These are phyloP conservation scores for Cutaneotrichosporon dermatis DNA, from an alignment of 1,284 basidiomycete genomes.

Conservation along the genomic window DNA sequence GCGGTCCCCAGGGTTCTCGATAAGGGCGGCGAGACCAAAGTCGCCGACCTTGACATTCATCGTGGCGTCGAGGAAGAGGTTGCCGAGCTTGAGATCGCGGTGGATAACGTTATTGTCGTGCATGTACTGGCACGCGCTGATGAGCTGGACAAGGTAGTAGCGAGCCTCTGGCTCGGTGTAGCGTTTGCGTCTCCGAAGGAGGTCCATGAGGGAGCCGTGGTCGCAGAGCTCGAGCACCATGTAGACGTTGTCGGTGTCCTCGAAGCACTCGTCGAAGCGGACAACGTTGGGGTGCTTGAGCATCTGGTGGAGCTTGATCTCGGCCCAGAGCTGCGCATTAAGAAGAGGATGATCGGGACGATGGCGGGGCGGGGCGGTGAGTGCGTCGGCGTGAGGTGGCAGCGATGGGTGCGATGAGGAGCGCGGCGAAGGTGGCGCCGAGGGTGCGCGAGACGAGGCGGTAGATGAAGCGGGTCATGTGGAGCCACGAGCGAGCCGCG, in stretches of 20 bases:
- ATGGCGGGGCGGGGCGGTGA: no score
- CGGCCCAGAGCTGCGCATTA: constrained; percentile 75
- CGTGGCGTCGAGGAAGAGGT: constrained; percentile 83
- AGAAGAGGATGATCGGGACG: neutral
- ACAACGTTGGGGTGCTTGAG: constrained; percentile 92
- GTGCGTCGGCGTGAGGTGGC: neutral
- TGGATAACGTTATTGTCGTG: constrained; percentile 92
- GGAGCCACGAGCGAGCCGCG: no score
- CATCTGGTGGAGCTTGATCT: constrained; percentile 96
- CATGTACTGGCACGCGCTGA: constrained; percentile 95
- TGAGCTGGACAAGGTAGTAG: constrained; percentile 88
- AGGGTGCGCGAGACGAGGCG: neutral
- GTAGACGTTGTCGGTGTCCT: constrained; percentile 93
- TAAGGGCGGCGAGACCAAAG: constrained; percentile 93
- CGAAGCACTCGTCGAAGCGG: constrained; percentile 87
- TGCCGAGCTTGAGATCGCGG: constrained; percentile 91
- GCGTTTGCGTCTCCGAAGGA: constrained; percentile 79
- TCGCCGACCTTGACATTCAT: constrained; percentile 98
- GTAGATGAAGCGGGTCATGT: neutral
- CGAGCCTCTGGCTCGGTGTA: constrained; percentile 91
- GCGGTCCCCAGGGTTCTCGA: constrained; percentile 90
- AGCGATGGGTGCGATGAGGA: neutral
- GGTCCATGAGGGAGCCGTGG: constrained; percentile 75
- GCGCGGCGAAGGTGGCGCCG: constrained; percentile 6
- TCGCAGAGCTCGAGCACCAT: constrained; percentile 92